Percentiles rank a stretch among this genome's conserved stretches.
phyloP scores from a whole-genome alignment of 192 early-diverging fungal species.

The Backusella circina region DNA sequence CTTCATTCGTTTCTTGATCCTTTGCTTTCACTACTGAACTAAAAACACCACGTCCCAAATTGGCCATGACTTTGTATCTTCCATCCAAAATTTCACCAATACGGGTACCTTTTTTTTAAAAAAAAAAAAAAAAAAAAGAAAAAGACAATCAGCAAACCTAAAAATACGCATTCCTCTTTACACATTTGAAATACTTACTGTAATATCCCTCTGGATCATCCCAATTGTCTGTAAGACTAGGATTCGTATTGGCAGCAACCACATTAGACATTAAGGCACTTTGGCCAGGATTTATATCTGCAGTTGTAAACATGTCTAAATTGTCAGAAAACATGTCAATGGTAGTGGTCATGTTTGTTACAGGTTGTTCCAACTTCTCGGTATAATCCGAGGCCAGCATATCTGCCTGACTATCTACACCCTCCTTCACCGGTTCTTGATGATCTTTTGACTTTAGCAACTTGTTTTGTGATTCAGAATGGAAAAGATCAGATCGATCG shows the following conservation, averaged over 20 bases:
- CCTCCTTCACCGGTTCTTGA: constrained; percentile 40
- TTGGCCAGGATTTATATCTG: constrained; percentile 26
- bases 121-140: not conserved
- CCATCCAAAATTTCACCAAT: constrained; percentile 83
- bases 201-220: constrained; percentile 99
- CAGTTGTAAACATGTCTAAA: constrained; percentile 66
- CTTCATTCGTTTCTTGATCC: constrained; percentile 68
- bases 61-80: constrained; percentile 83
- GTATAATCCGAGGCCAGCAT: constrained; percentile 71
- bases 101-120: constrained; percentile 50
- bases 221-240: constrained; percentile 80
- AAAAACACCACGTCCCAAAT: constrained; percentile 94
- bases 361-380: constrained; percentile 35
- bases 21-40: constrained; percentile 87
- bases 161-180: not conserved
- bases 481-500: constrained; percentile 69
- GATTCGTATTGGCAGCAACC: constrained; percentile 39
- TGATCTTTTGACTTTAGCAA: constrained; percentile 43
- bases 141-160: not conserved
- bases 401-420: constrained; percentile 24
- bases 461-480: constrained; percentile 45
- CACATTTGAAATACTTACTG: constrained; percentile 49
- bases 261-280: constrained; percentile 41
- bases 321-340: constrained; percentile 73
- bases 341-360: constrained; percentile 29